These are phyloP conservation scores for Paraphoma sp. DNA, from an alignment of 2,329 filamentous ascomycete genomes.

Conservation along the genomic window DNA sequence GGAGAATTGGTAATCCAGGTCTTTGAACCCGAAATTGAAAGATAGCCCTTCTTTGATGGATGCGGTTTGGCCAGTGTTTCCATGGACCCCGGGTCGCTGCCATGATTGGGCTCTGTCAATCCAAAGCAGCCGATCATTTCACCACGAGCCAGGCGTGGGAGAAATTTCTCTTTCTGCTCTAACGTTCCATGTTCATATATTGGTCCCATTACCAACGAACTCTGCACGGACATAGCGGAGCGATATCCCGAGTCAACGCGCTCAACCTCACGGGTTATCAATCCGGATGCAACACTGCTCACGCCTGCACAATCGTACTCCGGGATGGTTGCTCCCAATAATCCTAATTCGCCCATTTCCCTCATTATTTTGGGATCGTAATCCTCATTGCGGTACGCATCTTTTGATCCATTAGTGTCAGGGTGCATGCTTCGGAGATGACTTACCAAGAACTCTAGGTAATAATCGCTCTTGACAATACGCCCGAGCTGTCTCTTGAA, in stretches of 20 bases:
- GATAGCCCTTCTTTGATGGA: conserved; percentile 82
- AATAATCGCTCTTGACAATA: conserved; percentile 92
- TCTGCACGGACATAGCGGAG: conserved; percentile 92
- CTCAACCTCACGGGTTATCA: conserved; percentile 90
- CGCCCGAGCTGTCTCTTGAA: conserved; percentile 86
- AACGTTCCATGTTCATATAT: conserved; percentile 87
- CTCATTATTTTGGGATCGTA: conserved; percentile 85
- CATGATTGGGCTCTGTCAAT: conserved; percentile 90
- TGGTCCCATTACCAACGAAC: conserved; percentile 89
- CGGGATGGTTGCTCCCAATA: conserved; percentile 83
- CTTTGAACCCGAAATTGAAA: conserved; percentile 80
- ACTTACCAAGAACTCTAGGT: conserved; percentile 81
- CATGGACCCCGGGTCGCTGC: conserved; percentile 90
- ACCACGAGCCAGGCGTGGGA: conserved; percentile 82
- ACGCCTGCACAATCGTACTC: conserved; percentile 90
- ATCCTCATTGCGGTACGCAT: conserved; percentile 84
- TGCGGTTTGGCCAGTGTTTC: conserved; percentile 84
- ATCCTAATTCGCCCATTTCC: conserved; percentile 92
- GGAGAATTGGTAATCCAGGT: conserved; percentile 97
- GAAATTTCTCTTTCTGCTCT: conserved; percentile 84
- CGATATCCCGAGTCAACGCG: conserved; percentile 90
- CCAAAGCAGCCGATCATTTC: conserved; percentile 86
- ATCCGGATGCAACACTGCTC: conserved; percentile 82
- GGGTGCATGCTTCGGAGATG: not conserved
- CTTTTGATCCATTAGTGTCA: conserved; percentile 52